These are phyloP conservation scores for Crithidia bombi DNA, from an alignment of 208 protist species.

Conservation along the genomic window DNA sequence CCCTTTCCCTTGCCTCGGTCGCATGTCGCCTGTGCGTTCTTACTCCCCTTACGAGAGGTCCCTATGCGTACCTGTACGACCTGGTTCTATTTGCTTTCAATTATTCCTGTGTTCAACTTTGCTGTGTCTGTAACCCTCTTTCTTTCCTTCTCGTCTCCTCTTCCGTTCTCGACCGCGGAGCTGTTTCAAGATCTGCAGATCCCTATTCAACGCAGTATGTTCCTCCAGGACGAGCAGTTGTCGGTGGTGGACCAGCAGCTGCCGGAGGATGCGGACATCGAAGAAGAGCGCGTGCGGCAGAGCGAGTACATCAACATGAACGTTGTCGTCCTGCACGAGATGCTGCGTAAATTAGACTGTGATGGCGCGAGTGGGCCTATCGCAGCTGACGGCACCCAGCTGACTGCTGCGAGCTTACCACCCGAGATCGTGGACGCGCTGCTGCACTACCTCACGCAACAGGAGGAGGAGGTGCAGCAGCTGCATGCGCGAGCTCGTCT, in stretches of 20 bases:
- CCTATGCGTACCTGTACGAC: too few relatives aligned
- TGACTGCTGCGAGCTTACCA: constrained; percentile 23
- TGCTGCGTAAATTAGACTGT: constrained; percentile 20
- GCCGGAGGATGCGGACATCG: constrained; percentile 44
- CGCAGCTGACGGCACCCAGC: background rate
- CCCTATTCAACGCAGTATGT: background rate
- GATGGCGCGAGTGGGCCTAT: background rate
- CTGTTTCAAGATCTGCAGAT: too few relatives aligned
- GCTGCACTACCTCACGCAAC: constrained; percentile 30
- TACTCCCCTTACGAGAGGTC: too few relatives aligned
- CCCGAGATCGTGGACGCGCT: constrained; percentile 46
- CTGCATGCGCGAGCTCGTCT: constrained; percentile 9
- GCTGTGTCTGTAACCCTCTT: background rate
- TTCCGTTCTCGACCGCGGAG: background rate
- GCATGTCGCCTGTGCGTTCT: too few relatives aligned
- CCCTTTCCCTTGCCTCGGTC: too few relatives aligned
- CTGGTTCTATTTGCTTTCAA: too few relatives aligned
- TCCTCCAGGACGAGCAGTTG: constrained; percentile 27
- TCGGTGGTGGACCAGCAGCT: constrained; percentile 35
- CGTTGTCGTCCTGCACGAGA: constrained; percentile 38
- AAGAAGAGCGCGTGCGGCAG: constrained; percentile 62
- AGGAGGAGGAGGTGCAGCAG: constrained; percentile 36
- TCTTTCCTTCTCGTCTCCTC: background rate
- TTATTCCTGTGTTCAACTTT: too few relatives aligned
- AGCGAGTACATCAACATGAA: constrained; percentile 74